Base-by-base conservation (phyloP, 371 early-diverging fungal genomes). In the Choanephora cucurbitarum region DNA sequence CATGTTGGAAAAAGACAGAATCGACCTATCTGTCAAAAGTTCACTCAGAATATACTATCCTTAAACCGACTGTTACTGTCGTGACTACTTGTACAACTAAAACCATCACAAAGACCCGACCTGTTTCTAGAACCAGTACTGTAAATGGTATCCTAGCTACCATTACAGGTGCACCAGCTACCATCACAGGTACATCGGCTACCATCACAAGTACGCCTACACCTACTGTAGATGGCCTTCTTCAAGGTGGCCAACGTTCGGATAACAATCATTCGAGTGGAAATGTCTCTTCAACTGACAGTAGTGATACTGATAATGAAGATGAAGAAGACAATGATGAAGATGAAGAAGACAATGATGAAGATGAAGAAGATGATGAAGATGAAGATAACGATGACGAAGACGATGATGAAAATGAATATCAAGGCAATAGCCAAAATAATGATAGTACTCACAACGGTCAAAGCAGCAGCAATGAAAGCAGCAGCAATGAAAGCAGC, bases 21-120 rank as follows among this genome's bases (percentile, higher is more conserved):
- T 2, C 37, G 31, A 51, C 46, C 8, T 40, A 40, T 19, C 15
- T 40, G 17, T 24, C 23, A 28, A 41, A 34, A 40, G 46, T 22
- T 31, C 22, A 34, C 24, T 14, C 18, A 49, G 32, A 43, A 39
- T 37, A 45, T 40, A 56, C 18, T 56, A 41, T 45, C 46, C 47
- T 28, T 50, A 17, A 28, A 50, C 39, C 49, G 18, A 44, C 47
- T 10, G 37, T 46, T 18, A 44, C 11, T 5, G 28, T 57, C 21
- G 47, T 44, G 21, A 46, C 34, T 31, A 64, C 57, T 24, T 70
- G 70, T 46, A 57, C 44, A 40, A 52, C 60, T 15, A 60, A 49
- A 7, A 60, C 58, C 14, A 31, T 28, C 1, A 41, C 48, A 5
- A 60, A 7, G 39, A 40, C 33, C 7, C 28, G 34, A 4, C 21